A percentile compares a stretch with the other conserved stretches of the same genome.
phyloP scores from a whole-genome alignment of 2,329 filamentous ascomycete genomes.

The Colletotrichum acutatum region DNA sequence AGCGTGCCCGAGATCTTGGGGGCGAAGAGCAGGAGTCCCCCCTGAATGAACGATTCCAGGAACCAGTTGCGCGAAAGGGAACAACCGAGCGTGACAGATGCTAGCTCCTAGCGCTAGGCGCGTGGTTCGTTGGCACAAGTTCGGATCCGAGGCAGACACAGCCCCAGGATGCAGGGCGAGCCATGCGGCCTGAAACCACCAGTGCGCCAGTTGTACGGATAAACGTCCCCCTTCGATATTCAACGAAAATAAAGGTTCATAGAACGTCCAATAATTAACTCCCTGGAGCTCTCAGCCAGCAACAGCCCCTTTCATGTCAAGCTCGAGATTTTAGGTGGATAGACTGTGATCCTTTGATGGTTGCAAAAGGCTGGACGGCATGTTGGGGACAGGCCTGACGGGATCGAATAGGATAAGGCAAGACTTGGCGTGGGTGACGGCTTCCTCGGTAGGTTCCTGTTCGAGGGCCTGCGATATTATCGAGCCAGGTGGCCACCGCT shows the following conservation, averaged over 20 bases:
- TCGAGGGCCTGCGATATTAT: constrained; percentile 11
- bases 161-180: constrained; percentile 23
- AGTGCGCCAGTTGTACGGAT: constrained; percentile 34
- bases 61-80: constrained; percentile 29
- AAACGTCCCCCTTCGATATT: constrained; percentile 12
- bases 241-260: background rate
- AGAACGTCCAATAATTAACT: background rate
- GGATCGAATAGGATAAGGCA: constrained; percentile 17
- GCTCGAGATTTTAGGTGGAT: constrained; percentile 8
- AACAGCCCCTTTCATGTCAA: constrained; percentile 13
- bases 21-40: constrained; percentile 31
- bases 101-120: constrained; percentile 25
- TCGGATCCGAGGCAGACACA: constrained; percentile 35
- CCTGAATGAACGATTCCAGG: constrained; percentile 30
- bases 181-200: constrained; percentile 35
- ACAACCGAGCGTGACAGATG: constrained; percentile 31
- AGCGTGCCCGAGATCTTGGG: constrained; percentile 35
- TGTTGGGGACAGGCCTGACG: constrained; percentile 6
- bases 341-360: constrained; percentile 5
- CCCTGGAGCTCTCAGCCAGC: background rate
- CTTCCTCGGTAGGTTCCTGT: constrained; percentile 30
- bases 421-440: constrained; percentile 1
- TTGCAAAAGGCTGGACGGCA: background rate
- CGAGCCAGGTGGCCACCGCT: constrained; percentile 18
- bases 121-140: constrained; percentile 19